phyloP scores from a whole-genome alignment of 164 flowering plant species.

The Taxillus chinensis region DNA sequence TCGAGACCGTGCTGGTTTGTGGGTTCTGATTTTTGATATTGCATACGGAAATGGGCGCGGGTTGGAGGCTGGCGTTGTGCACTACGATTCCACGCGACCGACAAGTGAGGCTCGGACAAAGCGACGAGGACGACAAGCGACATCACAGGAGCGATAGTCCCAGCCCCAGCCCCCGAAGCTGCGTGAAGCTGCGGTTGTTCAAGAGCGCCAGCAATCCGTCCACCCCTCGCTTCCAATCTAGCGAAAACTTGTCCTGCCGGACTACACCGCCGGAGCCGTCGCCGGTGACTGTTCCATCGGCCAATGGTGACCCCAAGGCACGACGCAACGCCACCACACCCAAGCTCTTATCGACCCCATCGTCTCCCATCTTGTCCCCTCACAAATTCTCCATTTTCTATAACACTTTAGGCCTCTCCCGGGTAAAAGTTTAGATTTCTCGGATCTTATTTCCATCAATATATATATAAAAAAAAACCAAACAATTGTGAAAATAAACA shows the following conservation, averaged over 20 bases:
- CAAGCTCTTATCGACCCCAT: conserved; percentile 30
- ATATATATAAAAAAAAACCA: too few relatives aligned
- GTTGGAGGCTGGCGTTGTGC: conserved; percentile 94
- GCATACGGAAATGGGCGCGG: conserved; percentile 55
- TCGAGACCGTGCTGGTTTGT: neutral
- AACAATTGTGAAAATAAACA: neutral
- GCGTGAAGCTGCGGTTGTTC: conserved; percentile 39
- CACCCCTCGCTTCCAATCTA: conserved; percentile 46
- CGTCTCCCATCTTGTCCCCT: conserved; percentile 69
- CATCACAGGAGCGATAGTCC: conserved; percentile 13
- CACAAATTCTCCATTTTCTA: conserved; percentile 62
- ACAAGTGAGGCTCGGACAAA: conserved; percentile 12
- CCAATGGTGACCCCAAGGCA: conserved; percentile 37
- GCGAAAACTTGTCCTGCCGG: conserved; percentile 23
- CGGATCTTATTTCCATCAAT: neutral
- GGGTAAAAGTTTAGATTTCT: conserved; percentile 25
- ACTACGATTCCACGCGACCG: conserved; percentile 52
- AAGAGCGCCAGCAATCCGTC: conserved; percentile 50
- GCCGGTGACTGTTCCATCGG: conserved; percentile 8
- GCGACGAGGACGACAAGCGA: conserved; percentile 3
- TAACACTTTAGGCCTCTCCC: conserved; percentile 55
- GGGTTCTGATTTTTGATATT: neutral
- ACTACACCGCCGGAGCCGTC: conserved; percentile 1
- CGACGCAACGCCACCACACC: conserved; percentile 43
- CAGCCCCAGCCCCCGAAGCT: conserved; percentile 34